These are phyloP conservation scores for Plasmodium gaboni DNA, from an alignment of 169 alveolate species.

Conservation along the genomic window DNA sequence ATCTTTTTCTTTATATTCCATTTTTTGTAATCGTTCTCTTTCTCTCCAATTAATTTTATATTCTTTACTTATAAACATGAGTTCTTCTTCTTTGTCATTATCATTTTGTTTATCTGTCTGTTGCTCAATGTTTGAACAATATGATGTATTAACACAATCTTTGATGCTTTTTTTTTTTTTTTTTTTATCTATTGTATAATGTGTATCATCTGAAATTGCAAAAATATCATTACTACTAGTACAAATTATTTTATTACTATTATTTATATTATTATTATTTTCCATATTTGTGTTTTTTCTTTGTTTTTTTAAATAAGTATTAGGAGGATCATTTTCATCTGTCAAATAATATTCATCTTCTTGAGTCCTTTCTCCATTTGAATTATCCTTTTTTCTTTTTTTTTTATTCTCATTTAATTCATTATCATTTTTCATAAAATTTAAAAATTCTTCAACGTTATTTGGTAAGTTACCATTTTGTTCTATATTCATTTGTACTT, in stretches of 20 bases:
- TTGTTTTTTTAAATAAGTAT: neutral
- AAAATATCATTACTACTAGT: neutral
- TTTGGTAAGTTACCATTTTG: too few relatives aligned
- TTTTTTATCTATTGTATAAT: neutral
- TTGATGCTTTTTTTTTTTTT: neutral
- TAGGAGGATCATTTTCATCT: neutral
- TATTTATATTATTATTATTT: neutral
- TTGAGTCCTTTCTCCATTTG: neutral
- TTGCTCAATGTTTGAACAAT: neutral
- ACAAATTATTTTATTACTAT: neutral
- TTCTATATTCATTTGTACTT: too few relatives aligned
- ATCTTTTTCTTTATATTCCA: constrained; percentile 71
- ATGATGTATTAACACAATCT: neutral
- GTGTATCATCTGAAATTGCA: neutral
- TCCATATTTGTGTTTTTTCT: neutral
- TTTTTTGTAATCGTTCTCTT: constrained; percentile 73
- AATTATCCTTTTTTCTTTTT: constrained; percentile 1
- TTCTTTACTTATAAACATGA: constrained; percentile 44
- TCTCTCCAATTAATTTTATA: constrained; percentile 82
- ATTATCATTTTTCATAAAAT: neutral
- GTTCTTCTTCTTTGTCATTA: constrained; percentile 13
- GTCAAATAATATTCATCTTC: neutral
- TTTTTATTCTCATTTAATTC: constrained; percentile 2
- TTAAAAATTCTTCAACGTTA: neutral
- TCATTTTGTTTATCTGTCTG: constrained; percentile 3